Evolutionary conservation across 2,329 filamentous ascomycete species (phyloP).

Genomic region (Penicillium frequentans): DNA sequence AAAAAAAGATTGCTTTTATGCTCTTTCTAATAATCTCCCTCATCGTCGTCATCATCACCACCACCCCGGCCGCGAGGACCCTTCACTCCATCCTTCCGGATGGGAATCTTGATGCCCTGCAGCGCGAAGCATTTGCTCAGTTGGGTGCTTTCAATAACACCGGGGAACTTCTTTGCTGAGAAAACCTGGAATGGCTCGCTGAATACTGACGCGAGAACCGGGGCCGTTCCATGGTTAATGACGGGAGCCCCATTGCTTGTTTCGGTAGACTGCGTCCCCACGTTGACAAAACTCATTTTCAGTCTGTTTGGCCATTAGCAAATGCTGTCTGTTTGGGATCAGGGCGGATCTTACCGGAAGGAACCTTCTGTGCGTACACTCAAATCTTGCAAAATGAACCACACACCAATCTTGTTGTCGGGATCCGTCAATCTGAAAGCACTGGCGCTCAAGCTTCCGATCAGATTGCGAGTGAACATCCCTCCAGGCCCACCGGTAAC

Average conservation of each 20-base stretch:
- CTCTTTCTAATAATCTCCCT: constrained; percentile 29
- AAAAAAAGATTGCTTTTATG: background rate
- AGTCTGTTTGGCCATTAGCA: constrained; percentile 45
- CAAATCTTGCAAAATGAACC: constrained; percentile 95
- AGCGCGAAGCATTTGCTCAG: constrained; percentile 90
- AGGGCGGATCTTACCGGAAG: constrained; percentile 66
- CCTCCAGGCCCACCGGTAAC: constrained; percentile 59
- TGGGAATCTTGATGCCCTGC: constrained; percentile 96
- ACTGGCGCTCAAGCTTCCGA: constrained; percentile 86
- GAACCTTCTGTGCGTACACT: constrained; percentile 89
- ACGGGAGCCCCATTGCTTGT: constrained; percentile 44
- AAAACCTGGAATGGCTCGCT: constrained; percentile 90
- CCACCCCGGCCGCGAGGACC: constrained; percentile 36
- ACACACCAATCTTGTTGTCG: constrained; percentile 80
- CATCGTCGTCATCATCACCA: constrained; percentile 34
- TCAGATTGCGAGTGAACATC: constrained; percentile 94
- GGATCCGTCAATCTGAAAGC: constrained; percentile 81
- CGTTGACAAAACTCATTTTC: constrained; percentile 80
- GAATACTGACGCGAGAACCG: constrained; percentile 81
- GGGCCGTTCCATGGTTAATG: constrained; percentile 73
- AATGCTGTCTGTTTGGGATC: background rate
- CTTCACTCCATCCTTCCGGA: constrained; percentile 76
- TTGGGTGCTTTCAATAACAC: constrained; percentile 89
- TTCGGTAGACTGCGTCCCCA: constrained; percentile 56
- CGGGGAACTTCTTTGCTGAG: constrained; percentile 97